Evolutionary conservation across 176 grass and related monocot genomes (phyloP).

Genomic region (Hordeum marinum): DNA sequence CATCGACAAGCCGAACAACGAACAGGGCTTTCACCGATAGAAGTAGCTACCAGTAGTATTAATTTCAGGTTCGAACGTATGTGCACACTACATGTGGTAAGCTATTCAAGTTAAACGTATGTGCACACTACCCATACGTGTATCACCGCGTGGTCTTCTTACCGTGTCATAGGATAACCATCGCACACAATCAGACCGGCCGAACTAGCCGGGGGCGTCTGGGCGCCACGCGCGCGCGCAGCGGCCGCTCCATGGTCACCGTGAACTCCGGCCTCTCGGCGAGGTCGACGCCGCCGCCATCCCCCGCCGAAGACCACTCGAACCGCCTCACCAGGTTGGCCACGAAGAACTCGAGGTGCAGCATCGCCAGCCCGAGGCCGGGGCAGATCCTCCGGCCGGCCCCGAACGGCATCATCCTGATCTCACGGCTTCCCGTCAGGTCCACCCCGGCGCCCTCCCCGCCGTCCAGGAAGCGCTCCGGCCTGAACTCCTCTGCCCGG

Average conservation of each 20-base stretch:
- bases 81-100: too few relatives aligned
- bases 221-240: slow-evolving; percentile 15
- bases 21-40: too few relatives aligned
- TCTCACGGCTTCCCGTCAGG: slow-evolving; percentile 27
- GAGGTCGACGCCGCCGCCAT: slow-evolving; percentile 18
- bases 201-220: neutral
- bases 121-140: too few relatives aligned
- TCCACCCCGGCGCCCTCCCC: slow-evolving; percentile 30
- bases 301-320: slow-evolving; percentile 20
- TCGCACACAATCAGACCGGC: neutral
- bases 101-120: too few relatives aligned
- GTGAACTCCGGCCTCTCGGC: slow-evolving; percentile 48
- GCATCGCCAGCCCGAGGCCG: slow-evolving; percentile 22
- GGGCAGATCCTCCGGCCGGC: slow-evolving; percentile 38
- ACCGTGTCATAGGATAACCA: too few relatives aligned
- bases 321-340: slow-evolving; percentile 45
- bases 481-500: slow-evolving; percentile 14
- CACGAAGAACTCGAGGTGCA: slow-evolving; percentile 40
- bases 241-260: slow-evolving; percentile 25
- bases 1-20: too few relatives aligned
- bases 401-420: slow-evolving; percentile 45
- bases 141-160: too few relatives aligned
- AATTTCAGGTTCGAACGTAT: too few relatives aligned
- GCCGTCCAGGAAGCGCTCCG: slow-evolving; percentile 17
- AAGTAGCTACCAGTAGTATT: too few relatives aligned